These are phyloP conservation scores for Gaultheria prostrata DNA, from an alignment of 148 eudicot species.

Conservation along the genomic window DNA sequence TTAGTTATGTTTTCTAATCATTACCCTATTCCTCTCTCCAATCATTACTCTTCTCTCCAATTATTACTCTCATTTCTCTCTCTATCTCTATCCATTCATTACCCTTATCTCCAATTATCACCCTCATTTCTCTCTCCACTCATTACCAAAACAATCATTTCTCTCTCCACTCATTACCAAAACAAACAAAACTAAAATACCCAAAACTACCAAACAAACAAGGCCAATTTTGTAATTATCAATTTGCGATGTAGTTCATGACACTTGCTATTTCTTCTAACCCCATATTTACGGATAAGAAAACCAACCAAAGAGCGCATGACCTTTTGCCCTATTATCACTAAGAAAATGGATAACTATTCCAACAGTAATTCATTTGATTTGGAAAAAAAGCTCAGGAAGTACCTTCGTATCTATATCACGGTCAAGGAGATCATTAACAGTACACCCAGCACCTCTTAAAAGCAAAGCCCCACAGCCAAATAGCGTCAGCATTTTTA, in stretches of 20 bases:
- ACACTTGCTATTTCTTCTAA: neutral
- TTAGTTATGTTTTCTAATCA: no score
- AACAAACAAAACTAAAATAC: no score
- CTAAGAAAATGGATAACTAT: neutral
- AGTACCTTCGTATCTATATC: conserved; percentile 70
- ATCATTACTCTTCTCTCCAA: no score
- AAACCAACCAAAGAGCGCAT: neutral
- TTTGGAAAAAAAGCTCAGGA: neutral
- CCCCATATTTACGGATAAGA: neutral
- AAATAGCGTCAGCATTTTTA: conserved; percentile 69
- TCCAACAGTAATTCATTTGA: neutral
- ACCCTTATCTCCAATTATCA: no score
- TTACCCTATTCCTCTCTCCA: no score
- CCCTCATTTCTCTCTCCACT: no score
- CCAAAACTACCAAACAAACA: no score
- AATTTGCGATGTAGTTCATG: neutral
- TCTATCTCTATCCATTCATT: no score
- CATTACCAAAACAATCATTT: no score
- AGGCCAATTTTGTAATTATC: neutral
- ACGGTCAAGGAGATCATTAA: conserved; percentile 68
- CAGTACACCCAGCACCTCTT: conserved; percentile 78
- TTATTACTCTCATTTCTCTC: no score
- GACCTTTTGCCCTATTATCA: neutral
- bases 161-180: no score
- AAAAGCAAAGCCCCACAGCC: conserved; percentile 69